A percentile compares a stretch with the other conserved stretches of the same genome.
Evolutionary conservation across 345 rosid species (phyloP).

Genomic region (Arabidopsis arenosa): DNA sequence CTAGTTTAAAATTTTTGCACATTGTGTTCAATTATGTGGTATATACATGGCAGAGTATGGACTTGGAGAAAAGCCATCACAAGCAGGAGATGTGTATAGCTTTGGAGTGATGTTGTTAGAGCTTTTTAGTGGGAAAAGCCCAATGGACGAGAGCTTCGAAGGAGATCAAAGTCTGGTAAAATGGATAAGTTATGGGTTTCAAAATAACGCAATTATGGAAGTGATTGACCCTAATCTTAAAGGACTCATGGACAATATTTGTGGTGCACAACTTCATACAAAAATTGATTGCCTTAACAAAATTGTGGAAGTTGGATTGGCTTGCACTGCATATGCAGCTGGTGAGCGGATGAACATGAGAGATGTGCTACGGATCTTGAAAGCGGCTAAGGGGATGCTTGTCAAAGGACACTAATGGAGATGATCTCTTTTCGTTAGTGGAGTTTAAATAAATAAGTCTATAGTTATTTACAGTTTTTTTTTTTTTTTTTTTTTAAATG

Average conservation of each 20-base stretch:
- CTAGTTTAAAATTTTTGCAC: too few relatives aligned
- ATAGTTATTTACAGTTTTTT: background rate
- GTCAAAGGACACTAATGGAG: conserved; percentile 6
- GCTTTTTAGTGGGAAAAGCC: conserved; percentile 52
- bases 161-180: conserved; percentile 44
- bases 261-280: conserved; percentile 37
- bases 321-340: conserved; percentile 49
- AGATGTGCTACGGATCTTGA: conserved; percentile 48
- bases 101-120: conserved; percentile 50
- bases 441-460: background rate
- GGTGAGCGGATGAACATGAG: conserved; percentile 49
- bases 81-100: conserved; percentile 56
- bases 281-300: conserved; percentile 46
- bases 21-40: background rate
- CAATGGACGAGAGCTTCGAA: conserved; percentile 50
- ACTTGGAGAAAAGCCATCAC: conserved; percentile 52
- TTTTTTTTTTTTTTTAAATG: background rate
- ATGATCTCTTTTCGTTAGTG: background rate
- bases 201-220: conserved; percentile 27
- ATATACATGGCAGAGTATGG: conserved; percentile 54
- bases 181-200: conserved; percentile 47
- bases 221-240: conserved; percentile 50
- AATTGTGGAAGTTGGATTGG: conserved; percentile 51
- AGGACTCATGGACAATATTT: conserved; percentile 34
- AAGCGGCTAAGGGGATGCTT: conserved; percentile 26